Evolutionary conservation across 495 filamentous ascomycete species (phyloP), one percentile per base, ranked within the genome.

Genomic region (Mytilinidion resinicola): DNA sequence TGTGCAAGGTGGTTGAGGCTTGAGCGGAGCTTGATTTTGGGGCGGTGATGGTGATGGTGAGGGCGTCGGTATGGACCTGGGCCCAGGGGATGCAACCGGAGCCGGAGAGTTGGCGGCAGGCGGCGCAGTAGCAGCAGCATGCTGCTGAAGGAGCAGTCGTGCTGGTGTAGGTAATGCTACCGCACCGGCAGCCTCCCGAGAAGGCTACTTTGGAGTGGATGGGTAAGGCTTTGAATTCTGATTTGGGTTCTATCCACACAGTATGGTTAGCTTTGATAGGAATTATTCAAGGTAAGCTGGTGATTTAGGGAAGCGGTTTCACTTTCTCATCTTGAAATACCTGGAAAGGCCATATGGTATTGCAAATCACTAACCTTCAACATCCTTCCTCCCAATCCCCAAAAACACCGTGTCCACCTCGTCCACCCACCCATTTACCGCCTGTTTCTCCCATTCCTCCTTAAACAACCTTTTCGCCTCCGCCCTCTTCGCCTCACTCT

Each of bases 91-190:
- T 17, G 38, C 38, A 62, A 6, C 33, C 41, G 8, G 50, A 54
- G 6, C 63, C 63, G 0, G 63, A 66, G 4, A 66, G 15, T 37
- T 66, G 54, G 34, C 61, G 59, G 35, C 63, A 66, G 41, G 63
- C 55, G 15, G 50, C 49, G 55, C 63, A 66, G 42, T 66, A 51
- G 56, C 63, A 66, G 51, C 39, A 51, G 0, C 49, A 55, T 9
- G 60, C 53, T 9, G 49, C 48, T 8, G 59, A 51, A 4, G 63
- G 63, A 1, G 30, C 43, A 9, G 51, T 49, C 9, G 51, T 55
- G 48, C 46, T 48, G 8, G 37, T 37, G 47, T 62, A 66, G 41
- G 30, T 15, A 8, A 66, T 35, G 8, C 30, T 38, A 4, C 59
- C 59, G 36, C 63, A 66, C 0, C 63, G 49, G 37, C 63, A 66